A percentile compares a stretch with the other conserved stretches of the same genome.
Conservation (phyloP, 495 filamentous ascomycete genomes). For the Peziza echinospora region DNA sequence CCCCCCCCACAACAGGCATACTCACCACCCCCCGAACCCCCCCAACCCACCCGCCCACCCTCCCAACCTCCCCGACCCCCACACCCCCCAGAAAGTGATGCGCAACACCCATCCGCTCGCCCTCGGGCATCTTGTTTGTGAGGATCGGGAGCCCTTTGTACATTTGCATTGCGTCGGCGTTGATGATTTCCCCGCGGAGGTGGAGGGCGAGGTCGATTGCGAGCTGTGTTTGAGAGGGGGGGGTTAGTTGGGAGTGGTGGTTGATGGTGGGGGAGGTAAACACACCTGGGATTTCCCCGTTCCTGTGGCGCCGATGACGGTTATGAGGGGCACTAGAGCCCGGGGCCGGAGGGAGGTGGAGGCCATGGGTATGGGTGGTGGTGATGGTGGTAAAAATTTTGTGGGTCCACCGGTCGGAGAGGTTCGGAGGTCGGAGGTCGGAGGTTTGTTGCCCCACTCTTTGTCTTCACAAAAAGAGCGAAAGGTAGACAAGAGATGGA, state of each 20-base stretch:
- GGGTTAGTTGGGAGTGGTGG: constrained; percentile 6
- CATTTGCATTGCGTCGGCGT: constrained; percentile 98
- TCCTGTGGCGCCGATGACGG: constrained; percentile 78
- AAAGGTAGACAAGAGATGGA: too few relatives aligned
- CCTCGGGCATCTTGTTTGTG: constrained; percentile 67
- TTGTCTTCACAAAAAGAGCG: too few relatives aligned
- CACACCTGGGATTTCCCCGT: constrained; percentile 94
- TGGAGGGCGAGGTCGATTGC: constrained; percentile 67
- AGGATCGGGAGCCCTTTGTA: constrained; percentile 84
- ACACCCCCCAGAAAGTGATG: constrained; percentile 78
- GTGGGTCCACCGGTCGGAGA: too few relatives aligned
- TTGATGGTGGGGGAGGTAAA: neutral
- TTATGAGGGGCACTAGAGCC: constrained; percentile 39
- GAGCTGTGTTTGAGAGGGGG: constrained; percentile 41
- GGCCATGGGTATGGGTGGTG: neutral
- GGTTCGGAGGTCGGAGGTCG: too few relatives aligned
- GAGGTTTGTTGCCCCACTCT: too few relatives aligned
- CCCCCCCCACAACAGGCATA: neutral
- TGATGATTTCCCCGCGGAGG: constrained; percentile 90
- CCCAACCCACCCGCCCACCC: constrained; percentile 46
- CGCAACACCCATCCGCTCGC: constrained; percentile 59
- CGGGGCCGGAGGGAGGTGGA: neutral
- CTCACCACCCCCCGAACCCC: constrained; percentile 36
- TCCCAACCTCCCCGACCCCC: constrained; percentile 52
- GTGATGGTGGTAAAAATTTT: neutral